These are phyloP conservation scores for Zygnema circumcarinatum DNA, from an alignment of 139 green algal species.

Conservation along the genomic window DNA sequence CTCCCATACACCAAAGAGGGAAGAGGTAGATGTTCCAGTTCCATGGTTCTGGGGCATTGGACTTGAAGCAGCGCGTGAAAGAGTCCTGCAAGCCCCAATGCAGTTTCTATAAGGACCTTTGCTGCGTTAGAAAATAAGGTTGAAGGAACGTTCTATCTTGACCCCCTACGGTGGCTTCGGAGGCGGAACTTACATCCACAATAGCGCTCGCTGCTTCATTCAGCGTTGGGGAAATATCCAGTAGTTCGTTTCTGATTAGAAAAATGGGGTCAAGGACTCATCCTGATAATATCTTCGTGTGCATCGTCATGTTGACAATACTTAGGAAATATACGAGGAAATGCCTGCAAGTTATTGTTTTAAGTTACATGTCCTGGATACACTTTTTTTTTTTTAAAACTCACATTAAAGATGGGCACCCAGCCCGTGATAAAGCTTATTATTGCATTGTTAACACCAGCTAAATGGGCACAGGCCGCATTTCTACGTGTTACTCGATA, in stretches of 20 bases:
- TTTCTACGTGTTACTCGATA: no score
- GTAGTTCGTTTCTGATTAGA: constrained; percentile 43
- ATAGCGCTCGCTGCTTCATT: constrained; percentile 54
- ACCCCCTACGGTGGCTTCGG: no score
- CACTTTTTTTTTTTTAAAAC: no score
- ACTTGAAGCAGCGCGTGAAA: constrained; percentile 94
- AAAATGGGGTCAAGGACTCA: constrained; percentile 7
- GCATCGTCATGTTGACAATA: no score
- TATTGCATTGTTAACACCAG: no score
- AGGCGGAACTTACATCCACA: constrained; percentile 46
- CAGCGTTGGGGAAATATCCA: constrained; percentile 46
- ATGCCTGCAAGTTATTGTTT: no score
- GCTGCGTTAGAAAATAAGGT: constrained; percentile 29
- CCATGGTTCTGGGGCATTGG: constrained; percentile 80
- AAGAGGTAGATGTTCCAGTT: constrained; percentile 99
- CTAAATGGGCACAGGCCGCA: no score
- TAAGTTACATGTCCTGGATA: no score
- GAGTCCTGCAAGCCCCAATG: constrained; percentile 93
- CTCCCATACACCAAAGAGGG: constrained; percentile 81
- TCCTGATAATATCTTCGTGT: not conserved
- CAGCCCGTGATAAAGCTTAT: no score
- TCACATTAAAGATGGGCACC: no score
- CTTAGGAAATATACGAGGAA: no score
- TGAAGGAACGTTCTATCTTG: not conserved
- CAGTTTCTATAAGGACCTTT: constrained; percentile 70